A percentile compares a stretch with the other conserved stretches of the same genome.
Evolutionary conservation across 331 rosid species (phyloP).

Genomic region (Rhamnella rubrinervis): DNA sequence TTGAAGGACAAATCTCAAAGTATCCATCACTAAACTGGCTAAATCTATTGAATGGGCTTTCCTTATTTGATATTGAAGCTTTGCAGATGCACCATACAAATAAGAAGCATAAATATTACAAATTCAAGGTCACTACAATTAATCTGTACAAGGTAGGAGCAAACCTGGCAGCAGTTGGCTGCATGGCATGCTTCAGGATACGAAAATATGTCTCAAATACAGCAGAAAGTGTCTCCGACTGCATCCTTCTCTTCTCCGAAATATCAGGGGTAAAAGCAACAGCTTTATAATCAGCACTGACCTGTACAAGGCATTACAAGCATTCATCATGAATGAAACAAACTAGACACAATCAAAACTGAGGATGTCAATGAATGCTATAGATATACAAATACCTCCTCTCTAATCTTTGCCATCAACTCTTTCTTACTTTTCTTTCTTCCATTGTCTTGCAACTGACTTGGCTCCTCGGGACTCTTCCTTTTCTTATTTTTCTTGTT

Average conservation of each 20-base stretch:
- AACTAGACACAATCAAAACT: conserved; percentile 4
- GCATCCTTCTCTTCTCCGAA: conserved; percentile 67
- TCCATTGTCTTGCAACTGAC: conserved; percentile 57
- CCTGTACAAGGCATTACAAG: conserved; percentile 45
- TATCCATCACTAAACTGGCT: neutral
- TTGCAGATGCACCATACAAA: neutral
- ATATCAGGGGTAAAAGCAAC: conserved; percentile 73
- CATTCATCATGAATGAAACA: conserved; percentile 17
- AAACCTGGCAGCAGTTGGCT: conserved; percentile 51
- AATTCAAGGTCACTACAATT: neutral
- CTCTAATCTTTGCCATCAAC: conserved; percentile 60
- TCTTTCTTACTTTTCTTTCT: conserved; percentile 67
- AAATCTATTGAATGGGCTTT: too few relatives aligned
- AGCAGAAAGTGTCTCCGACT: conserved; percentile 85
- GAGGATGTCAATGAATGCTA: conserved; percentile 5
- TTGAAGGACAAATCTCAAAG: conserved; percentile 2
- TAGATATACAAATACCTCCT: conserved; percentile 58
- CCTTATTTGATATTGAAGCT: neutral
- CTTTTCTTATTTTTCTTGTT: conserved; percentile 60
- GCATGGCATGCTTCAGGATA: conserved; percentile 74
- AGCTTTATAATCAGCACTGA: conserved; percentile 91
- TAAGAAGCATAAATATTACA: neutral
- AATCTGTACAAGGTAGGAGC: conserved; percentile 11
- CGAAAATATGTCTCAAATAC: conserved; percentile 92
- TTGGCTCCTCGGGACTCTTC: conserved; percentile 52